Percentiles rank a stretch among this genome's conserved stretches.
Conservation (phyloP, 202 grass and related monocot species). For the Hordeum pubiflorum region DNA sequence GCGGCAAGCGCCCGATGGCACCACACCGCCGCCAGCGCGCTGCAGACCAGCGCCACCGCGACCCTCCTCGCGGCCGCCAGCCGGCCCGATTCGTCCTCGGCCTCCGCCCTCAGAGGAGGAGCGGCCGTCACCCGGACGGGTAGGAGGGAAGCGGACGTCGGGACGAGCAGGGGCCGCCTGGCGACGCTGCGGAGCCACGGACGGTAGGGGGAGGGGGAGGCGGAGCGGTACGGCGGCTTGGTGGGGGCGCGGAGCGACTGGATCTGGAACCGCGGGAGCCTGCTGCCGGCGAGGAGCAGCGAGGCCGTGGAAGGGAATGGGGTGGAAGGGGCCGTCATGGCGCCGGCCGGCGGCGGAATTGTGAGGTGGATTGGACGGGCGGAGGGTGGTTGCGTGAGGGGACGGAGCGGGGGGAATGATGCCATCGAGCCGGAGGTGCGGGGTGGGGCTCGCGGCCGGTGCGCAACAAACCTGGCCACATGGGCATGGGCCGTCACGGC, state of each 20-base stretch:
- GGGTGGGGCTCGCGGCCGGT: not conserved
- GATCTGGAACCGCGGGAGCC: slow-evolving; percentile 33
- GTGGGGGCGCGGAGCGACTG: slow-evolving; percentile 28
- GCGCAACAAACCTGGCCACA: not conserved
- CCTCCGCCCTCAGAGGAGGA: slow-evolving; percentile 3
- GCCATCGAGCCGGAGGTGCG: not conserved
- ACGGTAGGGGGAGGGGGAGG: not conserved
- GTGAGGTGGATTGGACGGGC: not conserved
- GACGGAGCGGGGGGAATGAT: not conserved
- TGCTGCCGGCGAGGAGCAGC: slow-evolving; percentile 25
- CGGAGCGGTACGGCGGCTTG: slow-evolving; percentile 17
- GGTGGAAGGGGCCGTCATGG: slow-evolving; percentile 16
- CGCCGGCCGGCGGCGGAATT: not conserved
- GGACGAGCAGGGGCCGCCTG: not conserved
- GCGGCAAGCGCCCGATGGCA: slow-evolving; percentile 31
- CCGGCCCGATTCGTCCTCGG: not conserved
- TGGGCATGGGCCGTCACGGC: too few species aligned
- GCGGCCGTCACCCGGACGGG: slow-evolving; percentile 9
- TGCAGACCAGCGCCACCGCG: slow-evolving; percentile 18
- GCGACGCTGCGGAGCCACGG: not conserved
- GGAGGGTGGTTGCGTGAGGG: slow-evolving; percentile 12
- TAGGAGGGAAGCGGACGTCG: slow-evolving; percentile 20
- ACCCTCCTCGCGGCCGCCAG: slow-evolving; percentile 12
- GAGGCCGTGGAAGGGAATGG: slow-evolving; percentile 19
- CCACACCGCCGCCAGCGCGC: slow-evolving; percentile 24